phyloP scores from a whole-genome alignment of 495 filamentous ascomycete genomes.

The Aspergillus mulundensis region DNA sequence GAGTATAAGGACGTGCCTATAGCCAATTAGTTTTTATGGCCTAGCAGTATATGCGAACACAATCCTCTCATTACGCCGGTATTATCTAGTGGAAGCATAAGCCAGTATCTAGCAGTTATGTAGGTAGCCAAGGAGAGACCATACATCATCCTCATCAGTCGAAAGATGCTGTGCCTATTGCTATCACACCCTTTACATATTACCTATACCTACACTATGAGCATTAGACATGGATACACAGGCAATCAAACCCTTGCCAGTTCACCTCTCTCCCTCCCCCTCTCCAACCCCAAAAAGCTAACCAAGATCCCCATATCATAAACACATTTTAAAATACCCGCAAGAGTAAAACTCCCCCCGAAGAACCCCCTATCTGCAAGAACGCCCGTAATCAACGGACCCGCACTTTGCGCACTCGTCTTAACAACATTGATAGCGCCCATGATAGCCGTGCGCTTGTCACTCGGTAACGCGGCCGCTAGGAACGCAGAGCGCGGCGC shows the following conservation, averaged over 20 bases:
- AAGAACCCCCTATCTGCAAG: slow-evolving; percentile 58
- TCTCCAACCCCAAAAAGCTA: slow-evolving; percentile 54
- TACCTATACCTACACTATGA: background rate
- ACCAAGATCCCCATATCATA: slow-evolving; percentile 73
- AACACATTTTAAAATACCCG: slow-evolving; percentile 61
- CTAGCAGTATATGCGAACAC: too few relatives aligned
- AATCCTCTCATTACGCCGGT: too few relatives aligned
- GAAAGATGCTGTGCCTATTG: too few relatives aligned
- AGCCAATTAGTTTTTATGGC: too few relatives aligned
- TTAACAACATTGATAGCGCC: slow-evolving; percentile 66
- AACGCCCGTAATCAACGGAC: slow-evolving; percentile 67
- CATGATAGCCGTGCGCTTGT: slow-evolving; percentile 77
- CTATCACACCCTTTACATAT: too few relatives aligned
- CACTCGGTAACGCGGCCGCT: slow-evolving; percentile 62
- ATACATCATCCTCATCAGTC: too few relatives aligned
- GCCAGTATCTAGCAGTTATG: too few relatives aligned
- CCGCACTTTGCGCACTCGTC: slow-evolving; percentile 57
- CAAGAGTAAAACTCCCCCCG: slow-evolving; percentile 67
- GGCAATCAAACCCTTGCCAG: background rate
- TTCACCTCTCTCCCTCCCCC: background rate
- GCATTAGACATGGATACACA: background rate
- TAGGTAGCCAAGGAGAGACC: too few relatives aligned
- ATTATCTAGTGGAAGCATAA: too few relatives aligned
- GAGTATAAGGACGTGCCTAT: too few relatives aligned
- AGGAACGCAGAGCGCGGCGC: slow-evolving; percentile 78